Conservation (phyloP, 192 early-diverging fungal genomes). For the Coemansia sp. region DNA sequence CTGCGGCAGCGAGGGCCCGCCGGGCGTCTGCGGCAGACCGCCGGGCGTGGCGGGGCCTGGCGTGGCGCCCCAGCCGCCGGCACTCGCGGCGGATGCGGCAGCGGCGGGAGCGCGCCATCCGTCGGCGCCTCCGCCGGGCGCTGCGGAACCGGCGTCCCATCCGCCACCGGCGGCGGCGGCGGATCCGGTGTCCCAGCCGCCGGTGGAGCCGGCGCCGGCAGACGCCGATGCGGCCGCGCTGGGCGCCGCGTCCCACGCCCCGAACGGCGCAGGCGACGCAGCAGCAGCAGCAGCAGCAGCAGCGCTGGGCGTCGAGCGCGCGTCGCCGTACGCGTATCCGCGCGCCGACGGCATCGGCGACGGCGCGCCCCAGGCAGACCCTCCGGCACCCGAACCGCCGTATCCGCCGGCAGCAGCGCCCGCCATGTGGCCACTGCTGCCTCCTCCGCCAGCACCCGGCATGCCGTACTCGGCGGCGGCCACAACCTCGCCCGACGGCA, state of each 20-base stretch:
- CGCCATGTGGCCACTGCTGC: constrained; percentile 5
- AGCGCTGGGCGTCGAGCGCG: constrained; percentile 7
- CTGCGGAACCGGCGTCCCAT: constrained; percentile 24
- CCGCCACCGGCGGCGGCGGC: constrained; percentile 34
- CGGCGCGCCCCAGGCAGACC: constrained; percentile 19
- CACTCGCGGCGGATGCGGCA: no score
- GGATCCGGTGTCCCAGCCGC: constrained; percentile 57
- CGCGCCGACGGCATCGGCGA: constrained; percentile 7
- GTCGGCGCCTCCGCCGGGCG: constrained; percentile 27
- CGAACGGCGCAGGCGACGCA: constrained; percentile 58
- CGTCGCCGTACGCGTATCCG: constrained; percentile 31
- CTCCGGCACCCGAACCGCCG: not conserved
- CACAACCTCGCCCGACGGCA: constrained; percentile 57
- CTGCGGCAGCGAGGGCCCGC: constrained; percentile 17
- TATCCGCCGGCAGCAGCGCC: not conserved
- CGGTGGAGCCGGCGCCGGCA: constrained; percentile 53
- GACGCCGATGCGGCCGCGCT: not conserved
- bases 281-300: constrained; percentile 52
- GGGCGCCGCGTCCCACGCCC: constrained; percentile 48
- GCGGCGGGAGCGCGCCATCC: no score
- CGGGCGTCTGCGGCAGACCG: constrained; percentile 22
- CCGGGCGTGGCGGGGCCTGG: constrained; percentile 20
- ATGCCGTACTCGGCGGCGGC: constrained; percentile 45
- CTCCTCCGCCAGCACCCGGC: constrained; percentile 1
- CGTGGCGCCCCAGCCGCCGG: constrained; percentile 18